These are phyloP conservation scores for Rhynchospora pubera DNA, from an alignment of 176 grass and related monocot genomes.

Conservation along the genomic window DNA sequence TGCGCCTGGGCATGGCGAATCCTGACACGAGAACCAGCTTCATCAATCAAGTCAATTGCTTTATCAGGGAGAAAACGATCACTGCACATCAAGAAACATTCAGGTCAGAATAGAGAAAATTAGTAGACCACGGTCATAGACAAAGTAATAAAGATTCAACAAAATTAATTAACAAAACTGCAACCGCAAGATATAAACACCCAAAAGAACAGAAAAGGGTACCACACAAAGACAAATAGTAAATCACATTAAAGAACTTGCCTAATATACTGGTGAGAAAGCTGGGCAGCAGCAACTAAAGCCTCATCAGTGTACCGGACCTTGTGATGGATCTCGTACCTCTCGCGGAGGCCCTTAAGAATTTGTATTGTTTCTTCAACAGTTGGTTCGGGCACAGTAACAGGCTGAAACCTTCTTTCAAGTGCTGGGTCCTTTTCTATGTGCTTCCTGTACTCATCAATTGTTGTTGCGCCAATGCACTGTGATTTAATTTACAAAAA, in stretches of 20 bases:
- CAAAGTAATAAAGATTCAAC: background rate
- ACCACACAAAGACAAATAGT: background rate
- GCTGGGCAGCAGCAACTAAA: slow-evolving; percentile 72
- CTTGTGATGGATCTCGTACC: slow-evolving; percentile 97
- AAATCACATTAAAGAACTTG: slow-evolving; percentile 16
- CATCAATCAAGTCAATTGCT: slow-evolving; percentile 98
- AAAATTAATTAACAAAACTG: background rate
- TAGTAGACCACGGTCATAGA: background rate
- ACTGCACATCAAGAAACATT: slow-evolving; percentile 40
- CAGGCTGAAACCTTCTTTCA: slow-evolving; percentile 96
- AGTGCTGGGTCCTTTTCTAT: slow-evolving; percentile 96
- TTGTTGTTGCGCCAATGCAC: slow-evolving; percentile 96
- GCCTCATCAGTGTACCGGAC: slow-evolving; percentile 84
- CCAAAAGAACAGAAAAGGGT: background rate
- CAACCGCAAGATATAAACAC: background rate
- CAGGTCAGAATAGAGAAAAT: background rate
- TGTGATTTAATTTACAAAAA: background rate
- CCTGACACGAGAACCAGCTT: slow-evolving; percentile 98
- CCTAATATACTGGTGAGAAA: slow-evolving; percentile 98
- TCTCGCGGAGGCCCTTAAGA: slow-evolving; percentile 84
- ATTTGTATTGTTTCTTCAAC: slow-evolving; percentile 98
- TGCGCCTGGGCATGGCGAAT: slow-evolving; percentile 88
- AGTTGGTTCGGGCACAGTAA: slow-evolving; percentile 92
- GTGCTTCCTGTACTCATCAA: slow-evolving; percentile 98
- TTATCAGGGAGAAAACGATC: slow-evolving; percentile 98